A percentile compares a stretch with the other conserved stretches of the same genome.
Evolutionary conservation across 2,329 filamentous ascomycete species (phyloP).

Genomic region (Colletotrichum shisoi): DNA sequence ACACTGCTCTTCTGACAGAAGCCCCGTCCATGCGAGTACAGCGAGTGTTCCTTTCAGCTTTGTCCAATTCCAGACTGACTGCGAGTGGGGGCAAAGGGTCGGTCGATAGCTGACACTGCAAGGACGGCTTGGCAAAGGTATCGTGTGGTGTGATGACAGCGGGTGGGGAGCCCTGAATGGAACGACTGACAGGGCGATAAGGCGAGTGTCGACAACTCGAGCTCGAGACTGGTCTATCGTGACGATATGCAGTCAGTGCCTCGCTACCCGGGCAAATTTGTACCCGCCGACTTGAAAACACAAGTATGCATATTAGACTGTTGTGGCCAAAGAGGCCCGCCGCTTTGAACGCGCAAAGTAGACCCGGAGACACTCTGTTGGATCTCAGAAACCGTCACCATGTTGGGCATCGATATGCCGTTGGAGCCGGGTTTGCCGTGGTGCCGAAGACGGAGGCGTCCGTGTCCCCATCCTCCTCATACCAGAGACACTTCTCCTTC

Average conservation of each 20-base stretch:
- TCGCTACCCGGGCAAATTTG: neutral
- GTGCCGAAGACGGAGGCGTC: neutral
- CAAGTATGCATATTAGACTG: neutral
- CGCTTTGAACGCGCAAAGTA: neutral
- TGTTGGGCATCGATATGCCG: neutral
- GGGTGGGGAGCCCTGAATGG: neutral
- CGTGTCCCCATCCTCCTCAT: neutral
- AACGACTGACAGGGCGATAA: neutral
- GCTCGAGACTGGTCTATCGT: neutral
- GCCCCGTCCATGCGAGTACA: neutral
- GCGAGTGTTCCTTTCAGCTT: neutral
- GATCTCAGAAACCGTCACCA: neutral
- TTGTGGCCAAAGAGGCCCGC: neutral
- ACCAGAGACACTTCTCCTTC: neutral
- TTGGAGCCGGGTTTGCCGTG: neutral
- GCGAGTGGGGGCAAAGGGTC: neutral
- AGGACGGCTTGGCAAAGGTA: constrained; percentile 23
- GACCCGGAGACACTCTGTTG: neutral
- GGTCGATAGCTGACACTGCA: constrained; percentile 13
- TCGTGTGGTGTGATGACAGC: neutral
- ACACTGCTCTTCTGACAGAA: constrained; percentile 10
- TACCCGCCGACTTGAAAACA: neutral
- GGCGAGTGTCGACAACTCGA: neutral
- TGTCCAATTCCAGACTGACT: neutral
- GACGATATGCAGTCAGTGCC: neutral